These are phyloP conservation scores for Suhomyces ambrosiae DNA, from an alignment of 1,139 yeast species.

Conservation along the genomic window DNA sequence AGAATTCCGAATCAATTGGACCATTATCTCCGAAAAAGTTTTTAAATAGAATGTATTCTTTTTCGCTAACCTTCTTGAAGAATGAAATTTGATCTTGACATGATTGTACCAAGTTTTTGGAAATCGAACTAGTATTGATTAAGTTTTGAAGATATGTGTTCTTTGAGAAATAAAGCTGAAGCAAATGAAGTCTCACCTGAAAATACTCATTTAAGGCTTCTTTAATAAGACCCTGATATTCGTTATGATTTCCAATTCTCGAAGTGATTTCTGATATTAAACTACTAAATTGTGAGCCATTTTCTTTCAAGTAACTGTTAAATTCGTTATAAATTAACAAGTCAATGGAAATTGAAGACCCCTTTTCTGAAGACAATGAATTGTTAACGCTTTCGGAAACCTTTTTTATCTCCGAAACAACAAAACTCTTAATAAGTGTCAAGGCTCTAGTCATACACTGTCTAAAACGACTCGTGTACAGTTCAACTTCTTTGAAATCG, in stretches of 20 bases:
- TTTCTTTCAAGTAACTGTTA: constrained; percentile 30
- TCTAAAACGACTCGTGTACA: constrained; percentile 71
- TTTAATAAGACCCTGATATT: constrained; percentile 64
- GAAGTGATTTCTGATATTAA: constrained; percentile 53
- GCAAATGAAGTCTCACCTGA: constrained; percentile 50
- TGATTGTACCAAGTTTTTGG: constrained; percentile 48
- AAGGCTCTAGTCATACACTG: constrained; percentile 86
- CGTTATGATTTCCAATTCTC: constrained; percentile 52
- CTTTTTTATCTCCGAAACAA: constrained; percentile 55
- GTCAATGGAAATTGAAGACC: constrained; percentile 20
- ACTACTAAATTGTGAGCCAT: constrained; percentile 34
- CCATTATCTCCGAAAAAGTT: constrained; percentile 43
- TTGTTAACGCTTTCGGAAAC: constrained; percentile 45
- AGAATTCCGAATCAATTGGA: constrained; percentile 35
- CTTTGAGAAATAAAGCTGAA: constrained; percentile 35
- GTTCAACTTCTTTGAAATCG: constrained; percentile 67
- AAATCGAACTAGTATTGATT: constrained; percentile 3
- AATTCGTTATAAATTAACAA: constrained; percentile 58
- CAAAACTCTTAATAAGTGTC: constrained; percentile 70
- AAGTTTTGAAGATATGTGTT: constrained; percentile 13
- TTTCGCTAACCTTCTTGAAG: constrained; percentile 58
- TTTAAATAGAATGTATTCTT: constrained; percentile 61
- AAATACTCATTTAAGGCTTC: constrained; percentile 71
- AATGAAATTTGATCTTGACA: constrained; percentile 62
- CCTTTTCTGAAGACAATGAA: constrained; percentile 21